Evolutionary conservation across 306 rosid species (phyloP), one percentile per base, ranked within the genome.

Genomic region (Crataegus laevigata): DNA sequence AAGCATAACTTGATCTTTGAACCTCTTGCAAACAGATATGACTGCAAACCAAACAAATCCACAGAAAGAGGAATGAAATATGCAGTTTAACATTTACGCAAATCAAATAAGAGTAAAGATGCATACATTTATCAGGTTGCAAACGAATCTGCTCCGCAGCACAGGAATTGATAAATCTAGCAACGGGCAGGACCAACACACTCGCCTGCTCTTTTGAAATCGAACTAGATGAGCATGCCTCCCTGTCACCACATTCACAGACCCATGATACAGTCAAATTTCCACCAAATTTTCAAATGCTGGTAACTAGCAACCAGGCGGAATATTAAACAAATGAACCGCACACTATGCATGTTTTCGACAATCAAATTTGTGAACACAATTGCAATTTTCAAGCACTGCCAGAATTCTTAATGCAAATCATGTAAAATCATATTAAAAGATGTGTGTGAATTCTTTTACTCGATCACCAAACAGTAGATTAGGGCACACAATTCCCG

Each of bases 41-140:
- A 94, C 98, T 94, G 81, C 83, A 84, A 58, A 38, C 47, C 59
- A 15, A 21, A 69, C 68, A 78, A 78, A 54, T n/a, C 76, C 38
- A 69, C 75, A 75, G 18, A 22, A 77, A 25, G 0, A 13, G 28
- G 40, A 26, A 75, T 18, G 34, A 34, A 21, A 70, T 24, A 66
- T 68, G 71, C 59, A 43, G 21, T 13, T 4, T 72, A 38, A 71
- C 14, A 14, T 29, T 34, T 66, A 59, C 21, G 45, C 19, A 65
- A 69, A 32, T 19, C 76, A 73, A 59, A 73, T 40, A 54, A 40
- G 66, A 68, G 51, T 40, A 25, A 55, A 75, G 17, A 59, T 45
- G 22, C 67, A 15, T 94, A 91, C 98, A 94, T 84, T 89, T 91
- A 42, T 91, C 96, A 40, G 93, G 83, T 21, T 90, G 92, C 87